Base-by-base conservation (phyloP, 345 rosid species). In the Corchorus capsularis region DNA sequence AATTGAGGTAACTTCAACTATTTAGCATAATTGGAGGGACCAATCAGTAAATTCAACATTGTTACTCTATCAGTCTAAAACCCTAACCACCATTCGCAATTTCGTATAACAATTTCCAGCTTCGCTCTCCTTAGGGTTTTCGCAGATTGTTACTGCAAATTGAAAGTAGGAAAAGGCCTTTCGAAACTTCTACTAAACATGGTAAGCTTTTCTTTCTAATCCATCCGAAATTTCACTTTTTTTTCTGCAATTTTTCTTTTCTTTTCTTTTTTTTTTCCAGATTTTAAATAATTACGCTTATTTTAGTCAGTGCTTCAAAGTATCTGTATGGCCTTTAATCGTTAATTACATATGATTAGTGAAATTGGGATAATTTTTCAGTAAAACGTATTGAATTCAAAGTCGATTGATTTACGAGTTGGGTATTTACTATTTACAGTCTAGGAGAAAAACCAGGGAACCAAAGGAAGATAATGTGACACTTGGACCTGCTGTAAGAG, bases 381-480 rank as follows among this genome's bases (percentile, higher is more conserved):
- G 57, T 6, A 53, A 45, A 53, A 53, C 6, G 17, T 16, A 53
- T 53, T 17, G 57, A 17, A 53, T 6, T 7, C 16, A 52, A 52
- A 15, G 56, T 52, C 5, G 19, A 19, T 15, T 52, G 19, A 52
- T 50, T 50, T 50, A 17, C 17, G 17, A 50, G 63, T 35, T 61
- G 41, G 27, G 39, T 6, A 27, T 41, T 27, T 27, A 27, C 27
- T 27, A 27, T 27, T 72, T 57, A 8, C 77, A 92, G 97, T 91
- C 95, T 52, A 90, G 72, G 84, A 88, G 84, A 74, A 92, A 85
- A 85, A 80, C 79, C 0, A 89, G 91, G 72, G 97, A 93, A 79
- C 93, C 93, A 3, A 93, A 93, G 90, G 97, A 87, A 47, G 97
- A 93, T 57, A 88, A 75, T 57, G 91, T 89, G n/a, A 89, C 92